A percentile compares a stretch with the other conserved stretches of the same genome.
These are phyloP conservation scores for Quercus robur DNA, from an alignment of 306 rosid species.

Conservation along the genomic window DNA sequence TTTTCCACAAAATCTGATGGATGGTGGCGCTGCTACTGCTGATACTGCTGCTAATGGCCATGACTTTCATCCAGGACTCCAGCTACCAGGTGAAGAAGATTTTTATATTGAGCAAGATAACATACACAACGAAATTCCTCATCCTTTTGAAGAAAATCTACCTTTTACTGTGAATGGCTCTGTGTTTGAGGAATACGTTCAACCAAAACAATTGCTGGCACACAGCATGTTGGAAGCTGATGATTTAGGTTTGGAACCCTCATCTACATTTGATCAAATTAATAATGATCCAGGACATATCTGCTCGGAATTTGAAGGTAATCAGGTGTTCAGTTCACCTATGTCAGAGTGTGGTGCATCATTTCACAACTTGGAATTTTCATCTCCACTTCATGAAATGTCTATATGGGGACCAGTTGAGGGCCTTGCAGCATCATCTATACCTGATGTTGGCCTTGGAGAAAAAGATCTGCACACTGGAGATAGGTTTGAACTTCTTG, in stretches of 20 bases:
- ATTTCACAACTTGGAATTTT: slow-evolving; percentile 52
- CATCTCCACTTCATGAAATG: slow-evolving; percentile 64
- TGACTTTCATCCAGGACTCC: slow-evolving; percentile 42
- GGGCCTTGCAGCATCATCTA: slow-evolving; percentile 31
- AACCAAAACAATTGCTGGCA: slow-evolving; percentile 36
- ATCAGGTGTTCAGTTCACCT: slow-evolving; percentile 51
- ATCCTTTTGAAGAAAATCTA: slow-evolving; percentile 34
- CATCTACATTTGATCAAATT: slow-evolving; percentile 45
- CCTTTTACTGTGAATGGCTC: slow-evolving; percentile 36
- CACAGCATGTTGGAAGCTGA: slow-evolving; percentile 44
- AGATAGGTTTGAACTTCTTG: slow-evolving; percentile 33
- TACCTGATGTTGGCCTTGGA: slow-evolving; percentile 32
- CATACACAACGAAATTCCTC: slow-evolving; percentile 44
- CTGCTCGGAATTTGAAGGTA: slow-evolving; percentile 55
- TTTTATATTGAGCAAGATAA: slow-evolving; percentile 31
- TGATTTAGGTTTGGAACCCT: slow-evolving; percentile 35
- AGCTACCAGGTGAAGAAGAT: slow-evolving; percentile 41
- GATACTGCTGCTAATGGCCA: slow-evolving; percentile 19
- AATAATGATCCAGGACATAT: slow-evolving; percentile 46
- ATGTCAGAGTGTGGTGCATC: slow-evolving; percentile 59
- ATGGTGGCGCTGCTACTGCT: slow-evolving; percentile 23
- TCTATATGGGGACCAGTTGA: slow-evolving; percentile 56
- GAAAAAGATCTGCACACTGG: slow-evolving; percentile 22
- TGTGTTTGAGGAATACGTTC: slow-evolving; percentile 36
- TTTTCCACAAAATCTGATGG: slow-evolving; percentile 50